Evolutionary conservation across 1,284 basidiomycete species (phyloP).

Genomic region (Prillingera fragicola): DNA sequence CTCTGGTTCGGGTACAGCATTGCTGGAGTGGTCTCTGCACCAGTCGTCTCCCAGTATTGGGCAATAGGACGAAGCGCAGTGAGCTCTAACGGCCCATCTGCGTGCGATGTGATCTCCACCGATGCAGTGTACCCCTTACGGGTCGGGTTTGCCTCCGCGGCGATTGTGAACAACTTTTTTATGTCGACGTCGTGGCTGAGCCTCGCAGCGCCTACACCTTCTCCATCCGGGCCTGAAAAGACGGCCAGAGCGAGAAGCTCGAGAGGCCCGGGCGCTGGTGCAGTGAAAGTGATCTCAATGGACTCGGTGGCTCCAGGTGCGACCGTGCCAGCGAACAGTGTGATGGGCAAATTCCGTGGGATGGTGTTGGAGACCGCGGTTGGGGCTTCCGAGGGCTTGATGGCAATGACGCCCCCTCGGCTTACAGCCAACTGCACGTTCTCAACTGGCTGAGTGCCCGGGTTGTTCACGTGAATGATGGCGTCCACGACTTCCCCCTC

Average conservation of each 20-base stretch:
- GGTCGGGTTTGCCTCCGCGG: conserved; percentile 2
- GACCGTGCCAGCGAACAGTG: conserved; percentile 16
- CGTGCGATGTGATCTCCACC: conserved; percentile 8
- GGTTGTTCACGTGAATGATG: conserved; percentile 36
- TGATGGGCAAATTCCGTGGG: conserved; percentile 9
- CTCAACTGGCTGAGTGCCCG: conserved; percentile 29
- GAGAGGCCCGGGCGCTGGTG: conserved; percentile 11
- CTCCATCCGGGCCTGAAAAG: conserved; percentile 20
- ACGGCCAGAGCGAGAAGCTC: conserved; percentile 28
- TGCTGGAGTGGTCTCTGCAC: background rate
- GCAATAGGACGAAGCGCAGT: background rate
- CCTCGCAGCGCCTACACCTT: conserved; percentile 11
- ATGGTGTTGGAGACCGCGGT: conserved; percentile 28
- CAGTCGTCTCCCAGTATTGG: conserved; percentile 7
- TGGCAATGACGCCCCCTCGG: conserved; percentile 24
- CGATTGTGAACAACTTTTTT: conserved; percentile 9
- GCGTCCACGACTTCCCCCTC: conserved; percentile 37
- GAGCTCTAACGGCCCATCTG: conserved; percentile 8
- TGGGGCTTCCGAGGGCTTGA: conserved; percentile 16
- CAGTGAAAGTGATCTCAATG: conserved; percentile 25
- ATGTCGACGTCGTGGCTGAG: conserved; percentile 19
- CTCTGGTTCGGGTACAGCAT: conserved; percentile 32
- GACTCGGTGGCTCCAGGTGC: conserved; percentile 21
- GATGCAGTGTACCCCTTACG: conserved; percentile 9
- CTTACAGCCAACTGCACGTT: conserved; percentile 34